Evolutionary conservation across 1,139 yeast genomes (phyloP).

Genomic region (Zygoascus sp.): DNA sequence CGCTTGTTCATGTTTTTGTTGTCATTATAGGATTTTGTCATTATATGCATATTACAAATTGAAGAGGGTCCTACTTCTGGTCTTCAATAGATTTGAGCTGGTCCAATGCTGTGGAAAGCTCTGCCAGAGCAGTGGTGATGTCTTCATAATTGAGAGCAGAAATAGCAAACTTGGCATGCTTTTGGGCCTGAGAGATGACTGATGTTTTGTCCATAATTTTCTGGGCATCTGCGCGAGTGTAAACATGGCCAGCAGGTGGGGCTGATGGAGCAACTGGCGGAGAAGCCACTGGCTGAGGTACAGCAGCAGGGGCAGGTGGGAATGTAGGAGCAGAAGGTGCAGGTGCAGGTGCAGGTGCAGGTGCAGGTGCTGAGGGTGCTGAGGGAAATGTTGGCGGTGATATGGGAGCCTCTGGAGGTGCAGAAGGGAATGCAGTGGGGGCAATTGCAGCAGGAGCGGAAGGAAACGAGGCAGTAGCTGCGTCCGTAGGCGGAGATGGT

Average conservation of each 20-base stretch:
- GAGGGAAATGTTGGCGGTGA: slow-evolving; percentile 14
- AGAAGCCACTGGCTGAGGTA: slow-evolving; percentile 36
- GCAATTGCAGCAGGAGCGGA: too few relatives aligned
- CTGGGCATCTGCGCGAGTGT: slow-evolving; percentile 44
- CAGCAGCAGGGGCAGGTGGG: slow-evolving; percentile 21
- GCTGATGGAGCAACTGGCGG: slow-evolving; percentile 17
- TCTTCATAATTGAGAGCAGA: slow-evolving; percentile 95
- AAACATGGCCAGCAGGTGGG: slow-evolving; percentile 23
- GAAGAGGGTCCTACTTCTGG: background rate
- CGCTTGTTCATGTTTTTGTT: background rate
- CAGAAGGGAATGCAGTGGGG: background rate
- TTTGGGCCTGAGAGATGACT: slow-evolving; percentile 65
- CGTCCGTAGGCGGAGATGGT: too few relatives aligned
- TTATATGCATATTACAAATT: slow-evolving; percentile 1
- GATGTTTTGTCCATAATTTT: slow-evolving; percentile 57
- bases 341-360: slow-evolving; percentile 17
- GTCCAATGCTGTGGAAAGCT: slow-evolving; percentile 59
- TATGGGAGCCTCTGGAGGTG: background rate
- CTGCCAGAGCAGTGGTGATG: slow-evolving; percentile 71
- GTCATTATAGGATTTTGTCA: background rate
- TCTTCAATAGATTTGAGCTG: slow-evolving; percentile 21
- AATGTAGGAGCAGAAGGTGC: slow-evolving; percentile 15
- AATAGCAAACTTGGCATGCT: slow-evolving; percentile 84
- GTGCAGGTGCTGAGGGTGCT: slow-evolving; percentile 18
- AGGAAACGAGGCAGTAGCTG: too few relatives aligned